Conservation (phyloP, 768 basidiomycete genomes). For the Naganishia antarctica region DNA sequence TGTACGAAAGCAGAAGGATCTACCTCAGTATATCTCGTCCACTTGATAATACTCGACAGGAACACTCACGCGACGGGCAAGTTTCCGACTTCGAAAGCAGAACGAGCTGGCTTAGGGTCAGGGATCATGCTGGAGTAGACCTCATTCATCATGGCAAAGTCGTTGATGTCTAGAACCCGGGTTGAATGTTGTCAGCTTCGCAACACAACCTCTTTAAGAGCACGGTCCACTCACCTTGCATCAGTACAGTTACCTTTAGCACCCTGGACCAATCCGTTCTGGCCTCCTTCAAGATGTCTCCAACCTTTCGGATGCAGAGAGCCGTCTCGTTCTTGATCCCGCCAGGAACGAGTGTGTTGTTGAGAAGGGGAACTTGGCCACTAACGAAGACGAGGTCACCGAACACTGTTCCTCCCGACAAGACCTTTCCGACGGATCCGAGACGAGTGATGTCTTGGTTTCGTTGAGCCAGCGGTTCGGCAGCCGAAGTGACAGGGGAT, state of each 20-base stretch:
- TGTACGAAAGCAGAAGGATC: background rate
- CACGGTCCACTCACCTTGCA: conserved; percentile 31
- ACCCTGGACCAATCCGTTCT: conserved; percentile 33
- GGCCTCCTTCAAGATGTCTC: conserved; percentile 29
- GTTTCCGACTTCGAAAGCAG: conserved; percentile 32
- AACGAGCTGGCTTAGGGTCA: conserved; percentile 29
- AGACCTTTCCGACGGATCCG: conserved; percentile 25
- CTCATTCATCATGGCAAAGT: conserved; percentile 34
- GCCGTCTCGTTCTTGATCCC: conserved; percentile 34
- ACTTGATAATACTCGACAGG: background rate
- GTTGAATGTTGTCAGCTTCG: background rate
- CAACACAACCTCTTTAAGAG: background rate
- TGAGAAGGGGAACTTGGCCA: conserved; percentile 28
- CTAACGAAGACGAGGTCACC: conserved; percentile 31
- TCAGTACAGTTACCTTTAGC: conserved; percentile 30
- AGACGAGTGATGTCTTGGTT: conserved; percentile 28
- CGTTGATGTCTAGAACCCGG: conserved; percentile 29
- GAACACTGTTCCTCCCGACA: conserved; percentile 30
- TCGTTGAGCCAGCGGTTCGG: conserved; percentile 6
- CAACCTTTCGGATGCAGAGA: conserved; percentile 27
- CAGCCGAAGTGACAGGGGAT: conserved; percentile 20
- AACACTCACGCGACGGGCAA: conserved; percentile 29
- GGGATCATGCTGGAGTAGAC: conserved; percentile 31
- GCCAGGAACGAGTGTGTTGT: conserved; percentile 30
- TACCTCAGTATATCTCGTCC: too few species aligned